Base-by-base conservation (phyloP, 805 yeast genomes). In the Pichia phayaonensis region DNA sequence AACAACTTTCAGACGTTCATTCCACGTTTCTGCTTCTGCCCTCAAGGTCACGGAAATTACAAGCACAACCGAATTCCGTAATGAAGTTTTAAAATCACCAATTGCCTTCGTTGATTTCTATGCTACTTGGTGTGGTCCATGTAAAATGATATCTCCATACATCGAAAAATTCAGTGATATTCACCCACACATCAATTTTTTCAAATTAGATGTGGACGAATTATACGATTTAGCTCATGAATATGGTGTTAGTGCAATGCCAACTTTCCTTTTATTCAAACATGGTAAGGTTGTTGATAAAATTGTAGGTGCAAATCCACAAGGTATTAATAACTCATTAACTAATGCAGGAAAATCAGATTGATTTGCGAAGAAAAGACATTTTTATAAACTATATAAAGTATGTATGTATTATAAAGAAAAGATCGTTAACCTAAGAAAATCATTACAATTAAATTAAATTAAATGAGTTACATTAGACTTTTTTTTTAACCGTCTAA, bases 101-200 rank as follows among this genome's bases (percentile, higher is more conserved):
- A 63, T 78, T 38, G 70, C 83, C 1, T 69, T 83, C 2, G 76
- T 82, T 46, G 88, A 83, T 62, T 83, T 83, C 63, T 80, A 74
- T 64, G 88, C 89, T 31, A 76, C 80, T 12, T 83, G 89, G 89
- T 83, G 89, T 65, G 87, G 84, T 8, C 89, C 89, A n/a, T 83
- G 89, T 59, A 81, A 79, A 58, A 84, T 84, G n/a, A 75, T 83
- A 59, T 73, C 83, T 3, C 89, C 89, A 16, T 63, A 77, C 21
- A 63, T 81, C 43, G 75, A 70, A 43, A 63, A 65, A 39, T 63
- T 72, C 53, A 69, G 75, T 24, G 74, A 75, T 21, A 69, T 71
- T 49, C 70, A 73, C 50, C 63, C 66, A 10, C 74, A 73, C 51
- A 86, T 81, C 1, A 74, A 73, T 48, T 86, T 85, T 59, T 79